A percentile compares a stretch with the other conserved stretches of the same genome.
phyloP scores from a whole-genome alignment of 139 green algal species.

The Chlorella sp. region DNA sequence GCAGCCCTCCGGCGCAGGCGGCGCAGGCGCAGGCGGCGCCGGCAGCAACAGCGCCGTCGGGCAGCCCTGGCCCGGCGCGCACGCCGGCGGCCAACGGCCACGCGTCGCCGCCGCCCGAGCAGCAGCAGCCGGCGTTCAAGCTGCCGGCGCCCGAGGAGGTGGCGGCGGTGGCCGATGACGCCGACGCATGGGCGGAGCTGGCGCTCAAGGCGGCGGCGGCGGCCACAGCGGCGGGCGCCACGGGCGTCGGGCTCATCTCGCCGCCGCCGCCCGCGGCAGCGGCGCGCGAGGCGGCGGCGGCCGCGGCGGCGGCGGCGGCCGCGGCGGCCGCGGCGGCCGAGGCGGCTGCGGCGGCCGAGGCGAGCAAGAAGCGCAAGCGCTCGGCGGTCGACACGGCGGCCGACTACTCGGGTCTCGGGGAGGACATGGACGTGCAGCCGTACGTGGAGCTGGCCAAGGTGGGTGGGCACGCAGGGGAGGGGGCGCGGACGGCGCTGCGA shows the following conservation, averaged over 20 bases:
- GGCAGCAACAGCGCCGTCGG: too few species aligned
- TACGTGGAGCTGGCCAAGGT: constrained; percentile 8
- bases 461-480: too few species aligned
- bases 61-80: too few species aligned
- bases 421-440: not conserved
- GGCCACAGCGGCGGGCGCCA: not conserved
- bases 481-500: too few species aligned
- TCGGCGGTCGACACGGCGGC: not conserved
- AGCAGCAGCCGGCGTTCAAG: not conserved
- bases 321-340: not conserved
- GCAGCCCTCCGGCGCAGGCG: too few species aligned
- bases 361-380: constrained; percentile 18
- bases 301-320: not conserved
- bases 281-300: not conserved
- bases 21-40: too few species aligned
- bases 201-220: not conserved
- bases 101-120: too few species aligned
- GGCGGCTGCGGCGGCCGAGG: not conserved
- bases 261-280: not conserved
- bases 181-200: not conserved
- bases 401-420: too few species aligned
- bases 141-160: not conserved
- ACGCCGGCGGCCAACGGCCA: too few species aligned
- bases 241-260: too few species aligned
- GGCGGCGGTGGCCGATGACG: not conserved